Evolutionary conservation across 352 stramenopile species (phyloP).

Genomic region (Peronosclerospora sorghi): DNA sequence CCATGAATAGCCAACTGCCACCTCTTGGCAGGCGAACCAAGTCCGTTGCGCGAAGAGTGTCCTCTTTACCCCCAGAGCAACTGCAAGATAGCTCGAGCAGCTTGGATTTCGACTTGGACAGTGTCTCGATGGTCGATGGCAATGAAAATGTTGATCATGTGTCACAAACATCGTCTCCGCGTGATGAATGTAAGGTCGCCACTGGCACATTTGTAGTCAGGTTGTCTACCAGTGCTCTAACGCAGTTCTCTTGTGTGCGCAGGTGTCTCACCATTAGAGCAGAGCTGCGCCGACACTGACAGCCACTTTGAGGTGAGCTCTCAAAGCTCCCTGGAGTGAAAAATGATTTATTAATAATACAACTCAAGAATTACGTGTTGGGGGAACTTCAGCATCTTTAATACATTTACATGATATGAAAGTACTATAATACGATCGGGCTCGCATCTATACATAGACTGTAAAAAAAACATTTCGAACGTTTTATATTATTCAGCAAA

Average conservation of each 20-base stretch:
- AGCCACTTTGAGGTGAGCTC: constrained; percentile 81
- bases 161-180: constrained; percentile 63
- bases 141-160: constrained; percentile 53
- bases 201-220: not conserved
- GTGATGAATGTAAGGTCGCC: constrained; percentile 51
- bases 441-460: too few species aligned
- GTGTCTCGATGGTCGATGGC: constrained; percentile 54
- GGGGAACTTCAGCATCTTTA: too few species aligned
- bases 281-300: constrained; percentile 66
- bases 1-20: constrained; percentile 23
- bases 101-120: constrained; percentile 75
- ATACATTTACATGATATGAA: too few species aligned
- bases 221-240: constrained; percentile 2
- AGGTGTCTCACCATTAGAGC: constrained; percentile 70
- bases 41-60: constrained; percentile 30
- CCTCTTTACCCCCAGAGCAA: constrained; percentile 47
- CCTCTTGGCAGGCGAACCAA: constrained; percentile 19
- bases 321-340: constrained; percentile 47
- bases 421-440: too few species aligned
- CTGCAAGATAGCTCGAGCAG: constrained; percentile 39
- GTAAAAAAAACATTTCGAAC: too few species aligned
- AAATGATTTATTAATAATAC: too few species aligned
- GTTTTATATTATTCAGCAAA: too few species aligned
- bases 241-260: not conserved
- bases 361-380: too few species aligned